Conservation (phyloP, 495 filamentous ascomycete genomes). For the Astrothelium subdiscretum region DNA sequence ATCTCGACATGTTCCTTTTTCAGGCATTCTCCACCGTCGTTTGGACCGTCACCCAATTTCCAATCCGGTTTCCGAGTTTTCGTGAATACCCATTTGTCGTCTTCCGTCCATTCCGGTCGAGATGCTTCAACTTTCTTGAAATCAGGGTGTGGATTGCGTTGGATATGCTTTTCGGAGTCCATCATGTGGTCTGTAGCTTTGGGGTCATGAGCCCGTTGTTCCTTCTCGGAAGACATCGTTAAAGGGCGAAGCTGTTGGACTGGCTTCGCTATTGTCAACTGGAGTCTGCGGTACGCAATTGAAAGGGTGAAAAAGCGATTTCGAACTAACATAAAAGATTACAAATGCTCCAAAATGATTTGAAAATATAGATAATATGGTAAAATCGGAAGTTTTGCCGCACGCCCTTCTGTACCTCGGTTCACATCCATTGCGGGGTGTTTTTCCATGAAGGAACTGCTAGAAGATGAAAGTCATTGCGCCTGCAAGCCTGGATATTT, state of each 20-base stretch:
- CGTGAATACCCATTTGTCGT: slow-evolving; percentile 41
- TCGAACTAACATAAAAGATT: background rate
- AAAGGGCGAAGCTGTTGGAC: background rate
- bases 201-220: slow-evolving; percentile 24
- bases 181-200: slow-evolving; percentile 24
- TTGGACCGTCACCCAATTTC: slow-evolving; percentile 68
- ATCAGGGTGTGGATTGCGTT: slow-evolving; percentile 58
- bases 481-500: no score
- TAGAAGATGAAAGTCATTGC: no score
- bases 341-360: background rate
- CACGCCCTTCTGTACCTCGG: background rate
- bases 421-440: background rate
- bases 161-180: slow-evolving; percentile 37
- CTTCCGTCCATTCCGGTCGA: slow-evolving; percentile 53
- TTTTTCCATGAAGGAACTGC: no score
- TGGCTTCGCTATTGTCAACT: background rate
- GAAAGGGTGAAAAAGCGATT: background rate
- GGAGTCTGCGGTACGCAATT: background rate
- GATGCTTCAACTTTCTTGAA: slow-evolving; percentile 66
- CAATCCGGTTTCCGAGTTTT: slow-evolving; percentile 66
- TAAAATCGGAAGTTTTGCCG: background rate
- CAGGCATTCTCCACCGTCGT: slow-evolving; percentile 43
- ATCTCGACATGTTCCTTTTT: slow-evolving; percentile 61
- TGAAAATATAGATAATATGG: background rate
- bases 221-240: slow-evolving; percentile 17